Base-by-base conservation (phyloP, 2,329 filamentous ascomycete genomes). In the Fusarium subtropicale region DNA sequence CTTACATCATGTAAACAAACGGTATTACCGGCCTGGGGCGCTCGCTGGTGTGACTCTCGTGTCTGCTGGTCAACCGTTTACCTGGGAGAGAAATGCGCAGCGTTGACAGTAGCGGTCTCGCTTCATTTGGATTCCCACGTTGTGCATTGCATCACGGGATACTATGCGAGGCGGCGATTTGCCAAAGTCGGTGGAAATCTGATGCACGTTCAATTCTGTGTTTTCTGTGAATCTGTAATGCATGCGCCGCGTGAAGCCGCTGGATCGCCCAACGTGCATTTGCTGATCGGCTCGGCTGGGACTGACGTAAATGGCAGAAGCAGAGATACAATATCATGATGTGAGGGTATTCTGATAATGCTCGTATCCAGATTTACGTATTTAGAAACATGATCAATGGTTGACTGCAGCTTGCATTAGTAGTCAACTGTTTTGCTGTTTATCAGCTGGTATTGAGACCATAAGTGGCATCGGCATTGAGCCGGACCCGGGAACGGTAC, bases 61-160 rank as follows among this genome's bases (percentile, higher is more conserved):
- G 66, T 74, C 73, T 74, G 71, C 64, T 62, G 72, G 42, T 66
- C 69, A 70, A 70, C 72, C 51, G 46, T 26, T 53, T 52, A 42
- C 53, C 31, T 56, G 50, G 60, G 33, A 51, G 36, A 34, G 18
- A 63, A 51, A 41, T 55, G 22, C 42, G 46, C 44, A 31, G 44
- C 42, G 16, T 28, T 13, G 20, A 48, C 26, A 63, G 51, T 36
- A 47, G 64, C 52, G 36, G 50, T 58, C 53, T 69, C 56, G 56
- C 41, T 44, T 20, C 41, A 16, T 31, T 60, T 56, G 53, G 63
- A 57, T 46, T 61, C 42, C 47, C 55, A 55, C 60, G 59, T 71
- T 51, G 52, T 50, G 62, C 63, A 71, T 61, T 71, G 57, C 59
- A 68, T 73, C 70, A 73, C 62, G 58, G 52, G 63, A 54, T 47